These are phyloP conservation scores for Penicillium pulvis DNA, from an alignment of 495 filamentous ascomycete species.

Conservation along the genomic window DNA sequence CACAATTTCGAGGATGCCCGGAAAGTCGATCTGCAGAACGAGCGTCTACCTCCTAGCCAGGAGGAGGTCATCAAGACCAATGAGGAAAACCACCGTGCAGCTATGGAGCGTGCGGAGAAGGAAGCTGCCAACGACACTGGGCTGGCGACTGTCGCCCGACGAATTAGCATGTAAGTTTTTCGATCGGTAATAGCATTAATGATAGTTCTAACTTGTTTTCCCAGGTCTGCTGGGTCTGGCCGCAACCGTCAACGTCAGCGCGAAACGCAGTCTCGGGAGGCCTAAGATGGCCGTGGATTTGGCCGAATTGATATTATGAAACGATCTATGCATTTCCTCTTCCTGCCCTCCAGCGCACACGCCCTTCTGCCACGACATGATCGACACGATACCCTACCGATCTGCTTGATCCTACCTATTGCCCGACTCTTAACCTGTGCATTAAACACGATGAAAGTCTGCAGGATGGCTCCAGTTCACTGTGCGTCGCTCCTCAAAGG, in stretches of 20 bases:
- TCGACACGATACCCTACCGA: constrained; percentile 36
- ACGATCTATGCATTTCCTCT: constrained; percentile 32
- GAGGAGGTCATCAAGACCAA: constrained; percentile 84
- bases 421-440: constrained; percentile 18
- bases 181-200: background rate
- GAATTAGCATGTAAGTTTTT: constrained; percentile 89
- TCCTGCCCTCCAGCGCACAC: constrained; percentile 31
- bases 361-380: constrained; percentile 30
- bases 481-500: constrained; percentile 1
- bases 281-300: constrained; percentile 20
- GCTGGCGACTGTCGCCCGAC: constrained; percentile 78
- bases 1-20: constrained; percentile 95
- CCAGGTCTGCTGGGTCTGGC: constrained; percentile 43
- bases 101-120: constrained; percentile 76
- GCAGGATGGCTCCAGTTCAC: constrained; percentile 15
- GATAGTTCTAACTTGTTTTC: constrained; percentile 13
- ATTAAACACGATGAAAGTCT: constrained; percentile 18
- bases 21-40: constrained; percentile 97
- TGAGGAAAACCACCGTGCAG: constrained; percentile 76
- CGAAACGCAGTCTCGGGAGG: constrained; percentile 30
- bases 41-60: constrained; percentile 85
- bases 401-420: constrained; percentile 26
- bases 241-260: constrained; percentile 37
- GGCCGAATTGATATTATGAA: constrained; percentile 31
- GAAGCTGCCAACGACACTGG: constrained; percentile 92